These are phyloP conservation scores for Aspergillus brasiliensis DNA, from an alignment of 2,329 filamentous ascomycete genomes.

Conservation along the genomic window DNA sequence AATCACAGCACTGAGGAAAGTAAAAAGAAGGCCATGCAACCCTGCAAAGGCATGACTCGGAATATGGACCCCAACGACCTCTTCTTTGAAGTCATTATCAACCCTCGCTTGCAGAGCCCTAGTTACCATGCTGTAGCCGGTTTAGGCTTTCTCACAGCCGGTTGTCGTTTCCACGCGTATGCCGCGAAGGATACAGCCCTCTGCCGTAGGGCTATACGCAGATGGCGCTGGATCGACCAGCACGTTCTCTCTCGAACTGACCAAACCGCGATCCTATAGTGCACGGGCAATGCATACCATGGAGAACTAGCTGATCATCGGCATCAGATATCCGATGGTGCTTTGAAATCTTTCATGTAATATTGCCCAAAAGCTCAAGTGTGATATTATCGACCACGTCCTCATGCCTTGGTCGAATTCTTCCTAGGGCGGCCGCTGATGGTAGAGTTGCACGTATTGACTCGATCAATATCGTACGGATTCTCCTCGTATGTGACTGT, in stretches of 20 bases:
- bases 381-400: no score
- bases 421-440: slow-evolving; percentile 5
- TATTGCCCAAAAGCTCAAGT: neutral
- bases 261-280: neutral
- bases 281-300: neutral
- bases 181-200: no score
- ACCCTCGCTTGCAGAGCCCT: no score
- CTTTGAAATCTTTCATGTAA: neutral
- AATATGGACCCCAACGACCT: no score
- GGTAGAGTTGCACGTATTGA: slow-evolving; percentile 44
- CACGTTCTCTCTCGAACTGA: no score
- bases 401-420: neutral
- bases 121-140: no score
- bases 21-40: neutral
- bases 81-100: no score
- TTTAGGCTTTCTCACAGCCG: no score
- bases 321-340: neutral
- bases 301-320: neutral
- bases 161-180: no score
- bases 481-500: slow-evolving; percentile 46
- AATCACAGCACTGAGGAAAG: neutral
- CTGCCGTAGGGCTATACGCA: no score
- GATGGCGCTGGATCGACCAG: no score
- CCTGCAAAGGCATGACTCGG: neutral
- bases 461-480: slow-evolving; percentile 48